Percentiles rank a stretch among this genome's conserved stretches.
Evolutionary conservation across 768 basidiomycete genomes (phyloP).

Genomic region (Hygrocybe punicea): DNA sequence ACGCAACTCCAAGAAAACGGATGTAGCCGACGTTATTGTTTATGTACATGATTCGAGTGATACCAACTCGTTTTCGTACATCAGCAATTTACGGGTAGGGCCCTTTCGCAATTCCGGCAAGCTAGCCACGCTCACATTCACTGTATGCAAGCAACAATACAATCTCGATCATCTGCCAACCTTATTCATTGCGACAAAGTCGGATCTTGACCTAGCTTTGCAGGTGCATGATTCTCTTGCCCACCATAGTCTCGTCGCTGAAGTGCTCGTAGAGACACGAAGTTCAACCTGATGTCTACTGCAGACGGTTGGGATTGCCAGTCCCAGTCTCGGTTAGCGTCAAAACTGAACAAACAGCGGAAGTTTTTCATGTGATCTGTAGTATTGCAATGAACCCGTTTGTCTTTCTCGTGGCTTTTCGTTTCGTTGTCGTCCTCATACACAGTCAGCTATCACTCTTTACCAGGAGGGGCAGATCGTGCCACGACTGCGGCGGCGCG

Average conservation of each 20-base stretch:
- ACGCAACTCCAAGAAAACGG: slow-evolving; percentile 85
- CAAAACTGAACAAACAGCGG: slow-evolving; percentile 77
- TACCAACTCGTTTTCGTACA: slow-evolving; percentile 98
- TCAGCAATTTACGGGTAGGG: slow-evolving; percentile 86
- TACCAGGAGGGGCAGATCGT: slow-evolving; percentile 82
- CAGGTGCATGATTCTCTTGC: slow-evolving; percentile 53
- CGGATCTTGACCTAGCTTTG: slow-evolving; percentile 92
- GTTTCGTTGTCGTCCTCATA: slow-evolving; percentile 3
- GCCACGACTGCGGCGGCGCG: slow-evolving; percentile 66
- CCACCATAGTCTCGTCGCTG: background rate
- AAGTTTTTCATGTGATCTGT: slow-evolving; percentile 84
- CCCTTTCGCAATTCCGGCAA: slow-evolving; percentile 6
- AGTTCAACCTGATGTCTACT: slow-evolving; percentile 98
- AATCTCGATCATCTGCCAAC: slow-evolving; percentile 92
- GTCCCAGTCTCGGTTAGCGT: slow-evolving; percentile 95
- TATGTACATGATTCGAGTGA: slow-evolving; percentile 98
- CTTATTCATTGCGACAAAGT: slow-evolving; percentile 97
- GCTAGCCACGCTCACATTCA: background rate
- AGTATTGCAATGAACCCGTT: slow-evolving; percentile 84
- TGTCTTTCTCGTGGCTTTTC: slow-evolving; percentile 31
- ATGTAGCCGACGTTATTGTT: slow-evolving; percentile 89
- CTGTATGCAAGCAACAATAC: slow-evolving; percentile 79
- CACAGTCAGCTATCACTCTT: slow-evolving; percentile 50
- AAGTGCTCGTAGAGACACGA: slow-evolving; percentile 73
- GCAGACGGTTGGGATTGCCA: slow-evolving; percentile 80